phyloP scores from a whole-genome alignment of 2,329 filamentous ascomycete genomes.

The Pleoardoris graminearum region DNA sequence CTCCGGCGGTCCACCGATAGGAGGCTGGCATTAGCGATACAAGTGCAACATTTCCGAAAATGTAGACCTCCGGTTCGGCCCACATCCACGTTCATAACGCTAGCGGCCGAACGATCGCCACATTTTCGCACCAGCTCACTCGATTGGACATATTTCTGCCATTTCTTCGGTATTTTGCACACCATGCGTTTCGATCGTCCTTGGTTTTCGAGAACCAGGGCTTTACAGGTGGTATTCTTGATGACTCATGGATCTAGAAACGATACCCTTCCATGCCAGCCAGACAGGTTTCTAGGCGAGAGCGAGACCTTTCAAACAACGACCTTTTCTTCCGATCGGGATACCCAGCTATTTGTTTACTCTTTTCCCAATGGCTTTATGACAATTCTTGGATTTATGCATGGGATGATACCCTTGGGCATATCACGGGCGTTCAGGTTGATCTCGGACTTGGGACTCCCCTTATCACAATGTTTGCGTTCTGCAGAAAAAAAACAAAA shows the following conservation, averaged over 20 bases:
- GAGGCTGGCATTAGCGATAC: constrained; percentile 20
- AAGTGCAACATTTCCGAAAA: neutral
- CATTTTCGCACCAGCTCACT: neutral
- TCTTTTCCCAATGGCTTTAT: neutral
- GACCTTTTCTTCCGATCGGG: constrained; percentile 6
- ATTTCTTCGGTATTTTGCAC: neutral
- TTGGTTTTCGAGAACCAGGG: neutral
- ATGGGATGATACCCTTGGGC: constrained; percentile 6
- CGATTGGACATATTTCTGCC: neutral
- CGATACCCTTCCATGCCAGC: constrained; percentile 3
- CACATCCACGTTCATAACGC: neutral
- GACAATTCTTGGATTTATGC: neutral
- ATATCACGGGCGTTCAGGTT: neutral
- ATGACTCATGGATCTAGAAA: neutral
- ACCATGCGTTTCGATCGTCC: neutral
- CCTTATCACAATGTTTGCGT: no score
- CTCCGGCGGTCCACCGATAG: constrained; percentile 25
- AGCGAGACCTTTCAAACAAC: constrained; percentile 8
- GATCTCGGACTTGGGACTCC: neutral
- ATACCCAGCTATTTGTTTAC: constrained; percentile 8
- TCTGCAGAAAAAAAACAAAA: no score
- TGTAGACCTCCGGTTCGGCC: neutral
- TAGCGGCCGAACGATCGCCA: neutral
- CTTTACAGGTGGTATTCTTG: neutral
- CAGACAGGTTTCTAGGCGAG: constrained; percentile 13